Base-by-base conservation (phyloP, 176 grass and related monocot genomes). In the Carex kokanica region DNA sequence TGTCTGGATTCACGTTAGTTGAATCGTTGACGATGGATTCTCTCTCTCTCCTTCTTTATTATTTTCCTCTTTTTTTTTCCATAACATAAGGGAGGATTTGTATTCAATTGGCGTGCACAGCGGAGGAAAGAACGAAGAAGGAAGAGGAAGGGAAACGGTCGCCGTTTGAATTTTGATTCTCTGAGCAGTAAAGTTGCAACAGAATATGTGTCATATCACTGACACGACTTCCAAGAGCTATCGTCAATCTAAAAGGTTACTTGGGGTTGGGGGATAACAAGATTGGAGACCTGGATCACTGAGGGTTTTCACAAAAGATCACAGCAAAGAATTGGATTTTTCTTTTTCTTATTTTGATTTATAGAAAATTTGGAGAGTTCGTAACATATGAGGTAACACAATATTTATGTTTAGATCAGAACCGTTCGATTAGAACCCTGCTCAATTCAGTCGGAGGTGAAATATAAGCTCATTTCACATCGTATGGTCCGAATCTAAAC, bases 21-120 rank as follows among this genome's bases (percentile, higher is more conserved):
- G 40, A 54, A 63, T 82, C 84, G 45, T 49, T 49, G 45, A 49
- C 45, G 9, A 49, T 49, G 45, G 45, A 49, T 10, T 86, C 86
- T 82, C 57, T 55, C 27, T 6, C n/a, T 18, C 4, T 63, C 34
- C 23, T 21, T 56, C 17, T 47, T 0, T 3, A 0, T 54, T 52
- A 36, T 56, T 79, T 60, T 59, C 10, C n/a, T 59, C 10, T 23
- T 16, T 60, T 34, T 18, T 78, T 31, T 59, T 81, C 18, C 49
- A 10, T 59, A 17, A 53, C 5, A 41, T 77, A 43, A 13, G 17
- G 17, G 68, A 47, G 25, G 20, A 24, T 61, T 61, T 61, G 21
- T 75, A 20, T 23, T 73, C 6, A 51, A 73, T 73, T 73, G 69
- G 69, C 69, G 41, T 73, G 40, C 41, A 73, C 40, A 25, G 18